Percentiles rank a stretch among this genome's conserved stretches.
Conservation (phyloP, 2,329 filamentous ascomycete genomes). For the Capronia epimyces region DNA sequence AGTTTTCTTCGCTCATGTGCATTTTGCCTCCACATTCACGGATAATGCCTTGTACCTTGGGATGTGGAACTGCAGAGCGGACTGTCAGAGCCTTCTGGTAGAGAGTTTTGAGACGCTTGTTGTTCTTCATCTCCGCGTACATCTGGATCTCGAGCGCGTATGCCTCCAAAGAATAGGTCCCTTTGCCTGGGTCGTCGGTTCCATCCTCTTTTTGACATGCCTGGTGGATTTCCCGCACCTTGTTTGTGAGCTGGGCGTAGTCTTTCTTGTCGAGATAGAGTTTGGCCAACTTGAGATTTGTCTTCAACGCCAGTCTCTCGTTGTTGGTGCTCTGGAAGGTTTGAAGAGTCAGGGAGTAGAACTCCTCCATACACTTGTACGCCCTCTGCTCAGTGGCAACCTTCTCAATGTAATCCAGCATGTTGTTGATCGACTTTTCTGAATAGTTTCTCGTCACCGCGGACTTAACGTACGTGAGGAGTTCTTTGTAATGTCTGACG, state of each 20-base stretch:
- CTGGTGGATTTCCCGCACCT: constrained; percentile 80
- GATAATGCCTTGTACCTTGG: constrained; percentile 98
- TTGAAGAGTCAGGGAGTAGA: constrained; percentile 87
- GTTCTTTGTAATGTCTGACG: constrained; percentile 84
- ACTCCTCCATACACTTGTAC: constrained; percentile 80
- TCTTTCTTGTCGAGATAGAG: constrained; percentile 88
- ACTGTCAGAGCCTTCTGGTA: constrained; percentile 90
- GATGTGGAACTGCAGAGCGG: constrained; percentile 93
- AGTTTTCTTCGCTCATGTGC: constrained; percentile 99
- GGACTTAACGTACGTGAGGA: constrained; percentile 94
- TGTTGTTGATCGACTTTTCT: constrained; percentile 98
- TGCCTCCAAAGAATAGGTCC: constrained; percentile 90
- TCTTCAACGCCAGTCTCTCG: constrained; percentile 94
- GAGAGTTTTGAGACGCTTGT: constrained; percentile 88
- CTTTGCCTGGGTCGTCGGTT: constrained; percentile 85
- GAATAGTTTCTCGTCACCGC: constrained; percentile 97
- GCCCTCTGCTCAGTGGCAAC: constrained; percentile 66
- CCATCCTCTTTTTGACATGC: constrained; percentile 85
- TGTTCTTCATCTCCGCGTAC: constrained; percentile 94
- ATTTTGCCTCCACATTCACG: constrained; percentile 98
- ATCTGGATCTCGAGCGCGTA: constrained; percentile 98
- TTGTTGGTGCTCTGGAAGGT: constrained; percentile 98
- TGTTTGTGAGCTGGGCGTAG: constrained; percentile 71
- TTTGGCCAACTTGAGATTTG: constrained; percentile 92
- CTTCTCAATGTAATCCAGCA: constrained; percentile 97